A percentile compares a stretch with the other conserved stretches of the same genome.
Evolutionary conservation across 208 protist species (phyloP).

Genomic region (Acanthamoeba sp.): DNA sequence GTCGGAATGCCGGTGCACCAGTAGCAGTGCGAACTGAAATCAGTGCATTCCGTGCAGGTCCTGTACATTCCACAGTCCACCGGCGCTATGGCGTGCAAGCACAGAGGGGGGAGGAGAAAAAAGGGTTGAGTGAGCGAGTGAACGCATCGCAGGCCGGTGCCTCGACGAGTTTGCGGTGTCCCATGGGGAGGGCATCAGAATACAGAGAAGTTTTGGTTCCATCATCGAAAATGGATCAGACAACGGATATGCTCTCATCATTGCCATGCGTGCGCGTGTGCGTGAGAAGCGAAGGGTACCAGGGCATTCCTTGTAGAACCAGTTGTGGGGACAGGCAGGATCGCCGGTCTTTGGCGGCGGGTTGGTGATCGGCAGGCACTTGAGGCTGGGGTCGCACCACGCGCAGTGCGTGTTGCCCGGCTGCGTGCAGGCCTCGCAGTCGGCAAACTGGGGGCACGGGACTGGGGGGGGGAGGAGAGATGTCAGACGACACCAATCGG

Average conservation of each 20-base stretch:
- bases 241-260: background rate
- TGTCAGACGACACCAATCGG: too few species aligned
- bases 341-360: constrained; percentile 1
- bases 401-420: constrained; percentile 49
- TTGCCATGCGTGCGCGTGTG: background rate
- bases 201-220: background rate
- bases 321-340: background rate
- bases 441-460: background rate
- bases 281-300: background rate
- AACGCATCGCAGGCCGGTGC: background rate
- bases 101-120: background rate
- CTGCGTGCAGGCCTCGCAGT: background rate
- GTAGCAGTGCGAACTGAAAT: background rate
- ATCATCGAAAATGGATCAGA: background rate
- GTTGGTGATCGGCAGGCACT: constrained; percentile 1
- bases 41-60: background rate
- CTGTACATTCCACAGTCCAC: background rate
- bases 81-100: background rate
- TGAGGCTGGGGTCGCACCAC: constrained; percentile 1
- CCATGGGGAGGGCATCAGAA: background rate
- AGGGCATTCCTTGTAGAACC: constrained; percentile 31
- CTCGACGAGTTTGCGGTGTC: too few species aligned
- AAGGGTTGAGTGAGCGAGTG: background rate
- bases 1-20: background rate
- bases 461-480: background rate